Percentiles rank a stretch among this genome's conserved stretches.
These are phyloP conservation scores for Clonostachys sp. DNA, from an alignment of 2,329 filamentous ascomycete species.

Conservation along the genomic window DNA sequence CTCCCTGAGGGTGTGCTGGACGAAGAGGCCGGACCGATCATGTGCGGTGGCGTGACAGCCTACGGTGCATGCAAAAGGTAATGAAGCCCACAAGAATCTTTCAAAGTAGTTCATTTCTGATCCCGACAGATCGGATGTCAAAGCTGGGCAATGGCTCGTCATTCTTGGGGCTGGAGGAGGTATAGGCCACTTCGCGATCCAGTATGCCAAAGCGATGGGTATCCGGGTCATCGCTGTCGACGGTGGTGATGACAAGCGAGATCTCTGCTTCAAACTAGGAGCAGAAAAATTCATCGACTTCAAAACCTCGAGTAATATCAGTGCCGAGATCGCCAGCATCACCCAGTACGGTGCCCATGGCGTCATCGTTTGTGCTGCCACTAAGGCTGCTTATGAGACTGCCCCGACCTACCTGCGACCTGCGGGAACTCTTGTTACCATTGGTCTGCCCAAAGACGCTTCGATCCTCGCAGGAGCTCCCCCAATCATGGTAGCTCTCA, in stretches of 20 bases:
- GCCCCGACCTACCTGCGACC: no score
- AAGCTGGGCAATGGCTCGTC: background rate
- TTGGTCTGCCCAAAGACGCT: no score
- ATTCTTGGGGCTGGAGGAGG: slow-evolving; percentile 3
- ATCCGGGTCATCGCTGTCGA: slow-evolving; percentile 1
- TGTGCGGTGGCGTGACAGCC: background rate
- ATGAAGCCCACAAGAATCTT: background rate
- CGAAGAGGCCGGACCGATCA: background rate
- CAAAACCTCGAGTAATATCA: background rate
- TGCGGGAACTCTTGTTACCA: no score
- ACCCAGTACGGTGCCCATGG: no score
- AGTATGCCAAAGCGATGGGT: slow-evolving; percentile 1
- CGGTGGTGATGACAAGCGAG: background rate
- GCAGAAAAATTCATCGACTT: background rate
- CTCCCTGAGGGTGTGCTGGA: background rate
- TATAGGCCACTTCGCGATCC: slow-evolving; percentile 2
- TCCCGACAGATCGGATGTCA: background rate
- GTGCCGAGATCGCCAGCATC: no score
- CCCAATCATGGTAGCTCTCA: no score
- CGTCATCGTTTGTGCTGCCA: no score
- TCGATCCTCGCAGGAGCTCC: no score
- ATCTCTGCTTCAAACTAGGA: background rate
- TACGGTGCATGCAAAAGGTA: no score
- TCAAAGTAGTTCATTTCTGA: background rate
- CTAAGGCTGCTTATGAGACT: no score